Evolutionary conservation across 2,329 filamentous ascomycete genomes (phyloP).

Genomic region (Parafenestella ontariensis): DNA sequence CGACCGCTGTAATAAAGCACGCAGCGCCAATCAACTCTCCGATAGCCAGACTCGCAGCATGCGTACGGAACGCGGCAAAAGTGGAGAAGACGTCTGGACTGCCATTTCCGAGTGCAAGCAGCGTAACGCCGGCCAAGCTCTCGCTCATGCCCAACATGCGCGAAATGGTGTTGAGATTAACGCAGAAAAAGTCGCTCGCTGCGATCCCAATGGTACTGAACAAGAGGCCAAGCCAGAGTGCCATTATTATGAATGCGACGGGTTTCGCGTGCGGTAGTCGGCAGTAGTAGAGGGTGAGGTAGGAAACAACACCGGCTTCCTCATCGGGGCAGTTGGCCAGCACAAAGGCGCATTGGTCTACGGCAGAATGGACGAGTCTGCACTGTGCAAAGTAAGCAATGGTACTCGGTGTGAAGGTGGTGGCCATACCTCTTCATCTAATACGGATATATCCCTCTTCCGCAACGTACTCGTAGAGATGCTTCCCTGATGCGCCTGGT

Average conservation of each 20-base stretch:
- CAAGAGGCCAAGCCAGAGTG: conserved; percentile 83
- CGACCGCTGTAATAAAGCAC: conserved; percentile 94
- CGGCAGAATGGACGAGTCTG: conserved; percentile 75
- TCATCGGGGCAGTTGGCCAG: conserved; percentile 83
- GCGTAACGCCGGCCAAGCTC: conserved; percentile 94
- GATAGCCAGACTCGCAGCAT: conserved; percentile 95
- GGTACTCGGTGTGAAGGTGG: not conserved
- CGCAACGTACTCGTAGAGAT: conserved; percentile 6
- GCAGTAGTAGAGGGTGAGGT: conserved; percentile 93
- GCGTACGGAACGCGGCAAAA: conserved; percentile 95
- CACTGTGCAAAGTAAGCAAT: conserved; percentile 61
- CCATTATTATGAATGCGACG: conserved; percentile 78
- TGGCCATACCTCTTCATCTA: conserved; percentile 47
- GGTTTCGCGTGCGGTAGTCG: conserved; percentile 70
- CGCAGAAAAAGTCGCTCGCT: conserved; percentile 97
- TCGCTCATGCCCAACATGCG: conserved; percentile 90
- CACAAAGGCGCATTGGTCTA: conserved; percentile 87
- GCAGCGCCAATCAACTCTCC: conserved; percentile 95
- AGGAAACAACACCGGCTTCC: conserved; percentile 87
- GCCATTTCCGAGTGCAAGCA: conserved; percentile 95
- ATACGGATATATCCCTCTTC: conserved; percentile 28
- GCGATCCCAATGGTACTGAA: conserved; percentile 98
- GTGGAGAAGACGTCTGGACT: conserved; percentile 98
- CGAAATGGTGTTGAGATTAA: conserved; percentile 94
- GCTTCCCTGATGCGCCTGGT: conserved; percentile 1